Conservation (phyloP, 2,329 filamentous ascomycete species). For the Malbranchea zuffiana region DNA sequence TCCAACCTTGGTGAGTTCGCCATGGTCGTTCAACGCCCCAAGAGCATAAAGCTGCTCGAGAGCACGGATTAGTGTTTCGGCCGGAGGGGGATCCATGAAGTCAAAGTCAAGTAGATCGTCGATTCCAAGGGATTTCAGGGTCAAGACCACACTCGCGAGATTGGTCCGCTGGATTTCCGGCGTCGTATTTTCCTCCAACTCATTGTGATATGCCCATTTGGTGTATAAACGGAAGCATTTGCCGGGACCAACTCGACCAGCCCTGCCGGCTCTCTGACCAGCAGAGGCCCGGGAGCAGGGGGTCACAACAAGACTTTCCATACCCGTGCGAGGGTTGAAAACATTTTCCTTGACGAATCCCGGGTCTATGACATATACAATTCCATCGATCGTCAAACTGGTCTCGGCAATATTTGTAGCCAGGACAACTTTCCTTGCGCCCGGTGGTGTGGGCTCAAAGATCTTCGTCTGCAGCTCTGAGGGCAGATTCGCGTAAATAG, state of each 20-base stretch:
- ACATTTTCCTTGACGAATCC: constrained; percentile 94
- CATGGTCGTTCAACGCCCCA: constrained; percentile 77
- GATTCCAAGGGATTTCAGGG: constrained; percentile 82
- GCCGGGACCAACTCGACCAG: constrained; percentile 80
- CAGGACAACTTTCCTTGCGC: constrained; percentile 78
- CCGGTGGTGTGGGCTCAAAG: constrained; percentile 81
- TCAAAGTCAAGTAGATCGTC: constrained; percentile 89
- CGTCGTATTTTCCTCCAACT: constrained; percentile 82
- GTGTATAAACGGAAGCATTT: constrained; percentile 93
- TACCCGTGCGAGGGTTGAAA: constrained; percentile 81
- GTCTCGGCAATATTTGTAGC: constrained; percentile 98
- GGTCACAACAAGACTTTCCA: constrained; percentile 83
- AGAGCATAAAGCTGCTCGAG: constrained; percentile 86
- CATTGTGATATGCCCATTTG: constrained; percentile 86
- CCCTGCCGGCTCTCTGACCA: constrained; percentile 84
- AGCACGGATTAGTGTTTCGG: constrained; percentile 77
- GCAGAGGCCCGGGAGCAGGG: constrained; percentile 86
- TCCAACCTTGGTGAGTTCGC: constrained; percentile 79
- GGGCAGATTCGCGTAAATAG: constrained; percentile 88
- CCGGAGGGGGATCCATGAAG: constrained; percentile 87
- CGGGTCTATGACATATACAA: constrained; percentile 90
- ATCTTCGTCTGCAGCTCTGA: constrained; percentile 86
- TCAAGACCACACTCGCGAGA: constrained; percentile 69
- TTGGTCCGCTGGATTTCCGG: constrained; percentile 91
- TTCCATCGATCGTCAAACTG: constrained; percentile 86